Base-by-base conservation (phyloP, 1,284 basidiomycete genomes). In the Trametes versicolor region DNA sequence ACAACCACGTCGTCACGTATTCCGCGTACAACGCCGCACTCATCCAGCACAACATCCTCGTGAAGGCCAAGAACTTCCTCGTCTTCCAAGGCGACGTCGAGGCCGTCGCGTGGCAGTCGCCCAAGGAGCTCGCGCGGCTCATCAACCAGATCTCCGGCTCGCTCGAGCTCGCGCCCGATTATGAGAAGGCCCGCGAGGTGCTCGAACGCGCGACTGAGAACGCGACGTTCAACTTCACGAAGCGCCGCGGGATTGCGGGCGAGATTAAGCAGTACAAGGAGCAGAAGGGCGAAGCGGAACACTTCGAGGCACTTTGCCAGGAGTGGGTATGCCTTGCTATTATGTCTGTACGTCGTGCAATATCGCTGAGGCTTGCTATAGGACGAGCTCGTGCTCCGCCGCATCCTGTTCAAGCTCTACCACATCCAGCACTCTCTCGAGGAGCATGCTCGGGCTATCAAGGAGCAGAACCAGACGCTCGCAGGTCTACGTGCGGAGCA, bases 41-140 rank as follows among this genome's bases (percentile, higher is more conserved):
- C 36, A 85, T 93, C 62, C 84, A 86, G 27, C 95, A 97, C 78
- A 98, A 99, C 75, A 95, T 99, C 73, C 93, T 99, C 62, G 97
- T 99, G 75, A 98, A 98, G 80, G 98, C 98, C 23, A 98, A 98
- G 82, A 99, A 99, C 82, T 99, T 99, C 75, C 90, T 99, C 60
- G 98, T 99, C 21, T 99, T 99, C 81, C 96, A 98, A 78, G 98
- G 98, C 62, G 98, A 99, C 76, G 98, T 99, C 43, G 98, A 99
- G 80, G 95, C 96, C 2, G 95, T 99, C 52, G 98, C 98, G 0
- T 95, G 94, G 9, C 98, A 99, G 74, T 96, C 95, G 1, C 88
- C 97, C 10, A 92, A 91, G 70, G 96, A 98, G 70, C 87, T 99
- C 23, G 89, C 96, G 1, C 87, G 88, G 41, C 88, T 99, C 50